These are phyloP conservation scores for Eutrema heterophyllum DNA, from an alignment of 345 rosid species.

Conservation along the genomic window DNA sequence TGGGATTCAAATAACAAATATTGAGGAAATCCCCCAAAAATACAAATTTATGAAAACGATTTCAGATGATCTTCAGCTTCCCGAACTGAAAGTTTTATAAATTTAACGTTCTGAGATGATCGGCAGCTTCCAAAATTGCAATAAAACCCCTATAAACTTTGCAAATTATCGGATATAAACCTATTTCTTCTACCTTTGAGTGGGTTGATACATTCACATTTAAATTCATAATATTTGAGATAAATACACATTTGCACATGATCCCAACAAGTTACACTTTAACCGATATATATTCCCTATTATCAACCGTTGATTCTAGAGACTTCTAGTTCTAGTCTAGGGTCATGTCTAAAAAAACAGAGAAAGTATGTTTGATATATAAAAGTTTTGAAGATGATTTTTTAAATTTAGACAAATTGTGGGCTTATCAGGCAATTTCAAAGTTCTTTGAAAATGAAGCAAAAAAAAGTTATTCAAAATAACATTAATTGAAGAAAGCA, in stretches of 20 bases:
- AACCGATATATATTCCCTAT: neutral
- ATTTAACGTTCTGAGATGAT: neutral
- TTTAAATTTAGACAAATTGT: neutral
- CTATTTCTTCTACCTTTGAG: neutral
- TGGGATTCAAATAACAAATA: constrained; percentile 1
- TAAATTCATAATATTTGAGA: neutral
- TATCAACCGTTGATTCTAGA: neutral
- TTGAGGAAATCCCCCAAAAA: neutral
- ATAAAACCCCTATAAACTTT: neutral
- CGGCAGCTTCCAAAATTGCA: neutral
- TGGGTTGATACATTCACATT: neutral
- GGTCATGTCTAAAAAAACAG: neutral
- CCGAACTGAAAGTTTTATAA: neutral
- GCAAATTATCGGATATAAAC: neutral
- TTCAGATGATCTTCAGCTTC: neutral
- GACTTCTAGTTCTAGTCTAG: neutral
- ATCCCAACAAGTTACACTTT: neutral
- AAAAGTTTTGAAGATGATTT: neutral
- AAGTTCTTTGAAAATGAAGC: neutral
- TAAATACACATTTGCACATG: neutral
- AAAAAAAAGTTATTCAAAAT: neutral
- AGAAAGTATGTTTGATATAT: neutral
- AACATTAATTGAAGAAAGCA: constrained; percentile 4
- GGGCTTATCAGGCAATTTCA: neutral
- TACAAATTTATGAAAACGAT: neutral